A percentile compares a stretch with the other conserved stretches of the same genome.
Conservation (phyloP, 768 basidiomycete genomes). For the Suillus weaverae region DNA sequence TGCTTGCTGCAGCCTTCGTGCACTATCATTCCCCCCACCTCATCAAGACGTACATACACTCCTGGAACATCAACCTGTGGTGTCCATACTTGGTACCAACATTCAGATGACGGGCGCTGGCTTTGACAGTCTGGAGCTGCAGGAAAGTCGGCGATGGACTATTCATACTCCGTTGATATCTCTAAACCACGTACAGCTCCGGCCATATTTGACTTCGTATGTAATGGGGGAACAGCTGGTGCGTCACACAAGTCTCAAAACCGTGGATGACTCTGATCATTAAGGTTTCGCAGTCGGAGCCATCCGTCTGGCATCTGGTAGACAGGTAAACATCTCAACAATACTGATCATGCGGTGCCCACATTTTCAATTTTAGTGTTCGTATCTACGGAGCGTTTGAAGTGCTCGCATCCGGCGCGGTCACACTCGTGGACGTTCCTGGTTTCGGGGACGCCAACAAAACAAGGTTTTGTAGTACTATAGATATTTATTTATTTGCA, state of each 20-base stretch:
- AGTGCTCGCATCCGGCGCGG: neutral
- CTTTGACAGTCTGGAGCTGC: neutral
- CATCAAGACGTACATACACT: neutral
- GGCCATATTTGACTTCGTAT: neutral
- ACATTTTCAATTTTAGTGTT: neutral
- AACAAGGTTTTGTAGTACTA: neutral
- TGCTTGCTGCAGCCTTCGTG: neutral
- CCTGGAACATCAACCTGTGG: neutral
- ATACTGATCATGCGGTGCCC: neutral
- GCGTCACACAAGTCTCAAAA: neutral
- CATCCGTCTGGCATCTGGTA: neutral
- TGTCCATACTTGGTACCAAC: neutral
- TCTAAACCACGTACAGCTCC: neutral
- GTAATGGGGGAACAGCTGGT: neutral
- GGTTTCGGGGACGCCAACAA: neutral
- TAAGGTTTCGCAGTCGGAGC: neutral
- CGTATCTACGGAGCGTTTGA: neutral
- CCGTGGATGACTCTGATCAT: neutral
- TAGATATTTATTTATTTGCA: neutral
- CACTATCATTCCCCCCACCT: neutral
- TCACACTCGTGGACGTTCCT: neutral
- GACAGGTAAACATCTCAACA: neutral
- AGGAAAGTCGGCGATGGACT: neutral
- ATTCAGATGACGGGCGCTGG: neutral
- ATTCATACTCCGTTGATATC: neutral